Base-by-base conservation (phyloP, 371 early-diverging fungal genomes). In the Apophysomyces sp. region DNA sequence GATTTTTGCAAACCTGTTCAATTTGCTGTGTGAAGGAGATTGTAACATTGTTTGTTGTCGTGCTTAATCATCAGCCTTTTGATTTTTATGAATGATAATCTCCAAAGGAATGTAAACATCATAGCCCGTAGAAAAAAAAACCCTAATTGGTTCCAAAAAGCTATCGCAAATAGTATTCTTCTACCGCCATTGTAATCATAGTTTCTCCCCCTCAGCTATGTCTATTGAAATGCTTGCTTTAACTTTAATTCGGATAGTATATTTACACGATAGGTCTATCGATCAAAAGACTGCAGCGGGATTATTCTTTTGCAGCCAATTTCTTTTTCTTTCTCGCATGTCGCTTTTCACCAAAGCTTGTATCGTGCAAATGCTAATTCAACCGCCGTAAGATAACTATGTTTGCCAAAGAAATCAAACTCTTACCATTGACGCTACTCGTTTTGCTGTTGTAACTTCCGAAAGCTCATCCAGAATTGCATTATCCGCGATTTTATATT, bases 391-490 rank as follows among this genome's bases (percentile, higher is more conserved):
- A 24, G 24, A 29, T 26, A 11, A 2, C 36, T 11, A 1, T 4
- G 11, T 32, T 9, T 8, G 21, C 30, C 16, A 52, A 3, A 57
- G 40, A 2, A 34, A 13, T n/a, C 12, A 26, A 13, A n/a, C 30
- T 61, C 63, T 61, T 86, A 88, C 88, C 95, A 96, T 88, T 21
- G 82, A 89, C 1, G 99, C 98, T 11, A 87, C 86, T 1, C 98
- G 84, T 67, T 94, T 95, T 6, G 99, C 99, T 0, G 91, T 76
- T 9, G 89, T 75, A 2, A 99, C 98, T 66, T 91, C 90, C 55
- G 85, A 86, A 63, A 99, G 71, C 5, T 85, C 69, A 13, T 94
- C 93, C 30, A 95, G 65, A 1, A 95, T 91, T 28, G 86, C 86
- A 57, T 87, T 86, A 67, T 98, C 98, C 6, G 79, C 60, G 1